Percentiles rank a stretch among this genome's conserved stretches.
phyloP scores from a whole-genome alignment of 1,284 basidiomycete genomes.

The Ceratobasidium sp. region DNA sequence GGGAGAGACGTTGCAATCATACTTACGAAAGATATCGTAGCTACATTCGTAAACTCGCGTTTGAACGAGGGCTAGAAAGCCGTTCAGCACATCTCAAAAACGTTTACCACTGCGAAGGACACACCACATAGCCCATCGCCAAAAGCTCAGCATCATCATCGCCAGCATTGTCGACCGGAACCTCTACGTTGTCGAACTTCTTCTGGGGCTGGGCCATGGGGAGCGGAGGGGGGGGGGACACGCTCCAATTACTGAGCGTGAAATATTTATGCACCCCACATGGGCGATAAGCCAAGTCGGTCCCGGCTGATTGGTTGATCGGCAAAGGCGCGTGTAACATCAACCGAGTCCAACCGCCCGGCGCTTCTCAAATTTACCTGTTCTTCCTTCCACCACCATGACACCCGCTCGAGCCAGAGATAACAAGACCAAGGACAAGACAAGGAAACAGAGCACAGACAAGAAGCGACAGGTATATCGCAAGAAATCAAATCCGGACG shows the following conservation, averaged over 20 bases:
- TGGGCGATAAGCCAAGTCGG: slow-evolving; percentile 29
- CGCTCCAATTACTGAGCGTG: not conserved
- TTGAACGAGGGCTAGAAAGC: slow-evolving; percentile 68
- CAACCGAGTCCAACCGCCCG: slow-evolving; percentile 4
- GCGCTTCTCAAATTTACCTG: slow-evolving; percentile 38
- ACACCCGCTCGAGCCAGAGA: slow-evolving; percentile 22
- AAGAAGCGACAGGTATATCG: not conserved
- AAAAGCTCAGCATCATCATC: slow-evolving; percentile 72
- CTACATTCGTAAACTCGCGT: slow-evolving; percentile 81
- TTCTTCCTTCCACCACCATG: slow-evolving; percentile 23
- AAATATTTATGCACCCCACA: slow-evolving; percentile 35
- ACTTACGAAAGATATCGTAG: slow-evolving; percentile 60
- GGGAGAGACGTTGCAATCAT: slow-evolving; percentile 6
- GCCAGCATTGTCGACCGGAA: slow-evolving; percentile 22
- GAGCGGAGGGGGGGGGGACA: not conserved
- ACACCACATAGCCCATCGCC: slow-evolving; percentile 66
- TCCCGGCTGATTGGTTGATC: not conserved
- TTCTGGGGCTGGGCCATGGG: not conserved
- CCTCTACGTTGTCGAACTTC: slow-evolving; percentile 1
- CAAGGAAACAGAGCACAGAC: not conserved
- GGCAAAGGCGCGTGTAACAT: slow-evolving; percentile 14
- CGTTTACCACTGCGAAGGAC: not conserved
- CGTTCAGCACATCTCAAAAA: not conserved
- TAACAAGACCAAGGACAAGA: not conserved
- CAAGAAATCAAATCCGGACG: slow-evolving; percentile 25